phyloP scores from a whole-genome alignment of 176 grass and related monocot species.

The sorghum (Sorghum bicolor) region Sorghum_bicolor_NCBIv3 NC_012872.2:17999501-18000000 shows the following conservation, averaged over 20 bases:
- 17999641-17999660: conserved; percentile 78
- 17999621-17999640: conserved; percentile 77
- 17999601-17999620: conserved; percentile 90
- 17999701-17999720: conserved; percentile 79
- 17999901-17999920: conserved; percentile 88
- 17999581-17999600: conserved; percentile 98
- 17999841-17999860: background rate
- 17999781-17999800: conserved; percentile 90
- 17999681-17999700: conserved; percentile 82
- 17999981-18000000: conserved; percentile 88
- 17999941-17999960: conserved; percentile 89
- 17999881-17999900: conserved; percentile 19
- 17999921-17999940: conserved; percentile 79
- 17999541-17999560: background rate
- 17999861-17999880: background rate
- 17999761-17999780: conserved; percentile 68
- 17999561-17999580: conserved; percentile 80
- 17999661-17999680: conserved; percentile 85
- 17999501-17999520: background rate
- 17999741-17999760: conserved; percentile 89
- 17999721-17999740: conserved; percentile 89
- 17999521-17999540: background rate
- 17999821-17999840: background rate
- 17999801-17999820: conserved; percentile 13
- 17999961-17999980: conserved; percentile 62